phyloP scores from a whole-genome alignment of 23 red algal species.

The Gracilariopsis chorda region DNA sequence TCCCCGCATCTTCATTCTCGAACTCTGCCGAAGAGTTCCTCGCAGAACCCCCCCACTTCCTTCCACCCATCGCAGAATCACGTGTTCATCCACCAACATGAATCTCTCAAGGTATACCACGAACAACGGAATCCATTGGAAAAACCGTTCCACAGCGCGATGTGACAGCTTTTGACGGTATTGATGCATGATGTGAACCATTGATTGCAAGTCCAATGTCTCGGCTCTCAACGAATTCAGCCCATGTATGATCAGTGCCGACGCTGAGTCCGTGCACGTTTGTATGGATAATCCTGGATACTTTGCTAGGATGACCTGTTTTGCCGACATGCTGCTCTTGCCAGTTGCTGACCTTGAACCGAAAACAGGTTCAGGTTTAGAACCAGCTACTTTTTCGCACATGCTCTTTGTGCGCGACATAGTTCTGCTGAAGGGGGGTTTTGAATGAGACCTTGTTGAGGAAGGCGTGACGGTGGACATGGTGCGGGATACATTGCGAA shows the following conservation, averaged over 20 bases:
- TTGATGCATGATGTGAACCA: slow-evolving; percentile 50
- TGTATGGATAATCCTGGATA: slow-evolving; percentile 30
- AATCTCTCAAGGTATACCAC: slow-evolving; percentile 52
- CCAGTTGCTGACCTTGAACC: slow-evolving; percentile 29
- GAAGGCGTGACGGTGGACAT: neutral
- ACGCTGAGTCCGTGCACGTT: neutral
- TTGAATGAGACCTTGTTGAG: neutral
- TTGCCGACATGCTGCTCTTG: slow-evolving; percentile 1
- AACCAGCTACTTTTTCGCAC: slow-evolving; percentile 31
- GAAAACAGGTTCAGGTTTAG: slow-evolving; percentile 35
- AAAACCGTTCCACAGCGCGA: slow-evolving; percentile 61
- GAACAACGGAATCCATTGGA: slow-evolving; percentile 70
- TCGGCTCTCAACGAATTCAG: slow-evolving; percentile 57
- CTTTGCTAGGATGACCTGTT: slow-evolving; percentile 25
- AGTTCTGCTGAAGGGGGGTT: neutral
- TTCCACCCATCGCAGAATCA: slow-evolving; percentile 53
- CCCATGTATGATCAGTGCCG: slow-evolving; percentile 27
- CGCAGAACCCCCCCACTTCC: slow-evolving; percentile 14
- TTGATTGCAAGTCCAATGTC: slow-evolving; percentile 55
- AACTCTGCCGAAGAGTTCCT: slow-evolving; percentile 21
- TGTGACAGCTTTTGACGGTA: slow-evolving; percentile 57
- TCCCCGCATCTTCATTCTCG: slow-evolving; percentile 56
- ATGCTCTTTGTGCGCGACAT: slow-evolving; percentile 35
- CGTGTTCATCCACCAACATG: slow-evolving; percentile 65
- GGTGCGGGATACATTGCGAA: neutral